Percentiles rank a stretch among this genome's conserved stretches.
Evolutionary conservation across 257 asterid genomes (phyloP).

Genomic region (Apocynum venetum): DNA sequence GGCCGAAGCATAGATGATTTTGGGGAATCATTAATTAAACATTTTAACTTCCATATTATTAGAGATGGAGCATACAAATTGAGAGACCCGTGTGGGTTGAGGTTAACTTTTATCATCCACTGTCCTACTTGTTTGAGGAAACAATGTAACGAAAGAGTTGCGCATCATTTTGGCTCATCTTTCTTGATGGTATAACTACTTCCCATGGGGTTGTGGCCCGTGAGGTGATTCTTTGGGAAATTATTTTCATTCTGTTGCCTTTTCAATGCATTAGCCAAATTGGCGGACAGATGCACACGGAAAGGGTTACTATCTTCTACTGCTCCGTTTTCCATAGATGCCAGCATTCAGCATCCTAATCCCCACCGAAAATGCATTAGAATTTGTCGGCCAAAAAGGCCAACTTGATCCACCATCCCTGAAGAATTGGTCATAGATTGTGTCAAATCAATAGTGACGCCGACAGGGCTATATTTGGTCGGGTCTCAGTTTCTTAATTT

Average conservation of each 20-base stretch:
- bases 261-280: neutral
- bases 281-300: too few species aligned
- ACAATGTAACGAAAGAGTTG: neutral
- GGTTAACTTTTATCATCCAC: neutral
- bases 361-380: neutral
- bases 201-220: neutral
- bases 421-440: too few species aligned
- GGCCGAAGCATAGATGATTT: neutral
- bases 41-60: neutral
- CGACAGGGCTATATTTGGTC: too few species aligned
- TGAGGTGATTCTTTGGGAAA: neutral
- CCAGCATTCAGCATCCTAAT: too few species aligned
- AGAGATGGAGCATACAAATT: conserved; percentile 8
- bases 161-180: neutral
- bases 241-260: neutral
- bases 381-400: conserved; percentile 1
- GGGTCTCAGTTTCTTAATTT: too few species aligned
- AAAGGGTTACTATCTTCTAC: too few species aligned
- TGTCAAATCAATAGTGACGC: too few species aligned
- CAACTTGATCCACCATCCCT: neutral
- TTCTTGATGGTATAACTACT: too few species aligned
- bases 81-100: neutral
- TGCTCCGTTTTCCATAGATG: too few species aligned
- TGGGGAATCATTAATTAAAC: neutral
- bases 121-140: neutral